Evolutionary conservation across 495 filamentous ascomycete species (phyloP).

Genomic region (Xylaria scruposa): DNA sequence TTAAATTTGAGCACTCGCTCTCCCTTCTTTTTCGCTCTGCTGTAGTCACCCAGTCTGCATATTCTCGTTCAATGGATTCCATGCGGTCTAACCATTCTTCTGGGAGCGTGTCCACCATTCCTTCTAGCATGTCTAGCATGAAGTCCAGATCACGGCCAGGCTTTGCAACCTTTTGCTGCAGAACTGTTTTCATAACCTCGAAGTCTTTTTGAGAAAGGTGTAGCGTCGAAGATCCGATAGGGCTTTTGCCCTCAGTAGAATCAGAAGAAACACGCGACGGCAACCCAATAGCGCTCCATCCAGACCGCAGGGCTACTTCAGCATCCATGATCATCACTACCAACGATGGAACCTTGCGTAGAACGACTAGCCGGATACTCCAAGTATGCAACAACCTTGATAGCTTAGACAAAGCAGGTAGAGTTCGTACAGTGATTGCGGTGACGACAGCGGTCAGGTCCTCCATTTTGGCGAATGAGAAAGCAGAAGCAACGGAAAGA

Average conservation of each 20-base stretch:
- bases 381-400: slow-evolving; percentile 73
- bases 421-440: slow-evolving; percentile 81
- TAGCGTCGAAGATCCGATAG: slow-evolving; percentile 16
- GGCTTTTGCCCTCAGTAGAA: slow-evolving; percentile 4
- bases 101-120: slow-evolving; percentile 79
- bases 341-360: slow-evolving; percentile 73
- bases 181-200: slow-evolving; percentile 64
- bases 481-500: slow-evolving; percentile 50
- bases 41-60: slow-evolving; percentile 71
- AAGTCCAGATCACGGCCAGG: slow-evolving; percentile 77
- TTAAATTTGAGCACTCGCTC: slow-evolving; percentile 37
- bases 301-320: slow-evolving; percentile 66
- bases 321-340: slow-evolving; percentile 69
- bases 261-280: slow-evolving; percentile 33
- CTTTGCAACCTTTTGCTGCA: slow-evolving; percentile 72
- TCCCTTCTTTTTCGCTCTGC: slow-evolving; percentile 50
- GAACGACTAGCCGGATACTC: slow-evolving; percentile 75
- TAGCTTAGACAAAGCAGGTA: slow-evolving; percentile 81
- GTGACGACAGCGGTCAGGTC: slow-evolving; percentile 90
- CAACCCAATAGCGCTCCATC: slow-evolving; percentile 63
- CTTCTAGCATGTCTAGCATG: slow-evolving; percentile 86
- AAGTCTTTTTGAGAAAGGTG: slow-evolving; percentile 60
- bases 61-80: slow-evolving; percentile 80
- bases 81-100: slow-evolving; percentile 86
- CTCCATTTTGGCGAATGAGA: slow-evolving; percentile 65